Percentiles rank a stretch among this genome's conserved stretches.
phyloP scores from a whole-genome alignment of 2,329 filamentous ascomycete species.

The Fusarium sp. region DNA sequence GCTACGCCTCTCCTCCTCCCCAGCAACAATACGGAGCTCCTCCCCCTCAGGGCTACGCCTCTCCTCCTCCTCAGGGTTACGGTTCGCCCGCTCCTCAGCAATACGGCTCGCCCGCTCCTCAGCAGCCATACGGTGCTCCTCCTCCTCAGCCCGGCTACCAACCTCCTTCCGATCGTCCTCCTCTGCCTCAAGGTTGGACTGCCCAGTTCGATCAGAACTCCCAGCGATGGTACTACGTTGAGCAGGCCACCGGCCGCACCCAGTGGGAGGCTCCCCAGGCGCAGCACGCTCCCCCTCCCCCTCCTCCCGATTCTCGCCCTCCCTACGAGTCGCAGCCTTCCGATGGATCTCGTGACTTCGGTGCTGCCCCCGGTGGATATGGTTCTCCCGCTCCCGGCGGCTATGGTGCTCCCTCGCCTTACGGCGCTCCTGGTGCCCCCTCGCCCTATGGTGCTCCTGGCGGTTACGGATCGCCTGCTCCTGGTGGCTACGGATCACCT shows the following conservation, averaged over 20 bases:
- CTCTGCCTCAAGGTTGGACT: slow-evolving; percentile 70
- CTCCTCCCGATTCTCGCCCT: slow-evolving; percentile 39
- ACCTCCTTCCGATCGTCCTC: slow-evolving; percentile 56
- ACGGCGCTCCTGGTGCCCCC: slow-evolving; percentile 33
- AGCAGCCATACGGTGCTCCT: slow-evolving; percentile 39
- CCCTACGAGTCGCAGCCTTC: slow-evolving; percentile 39
- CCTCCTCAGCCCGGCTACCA: slow-evolving; percentile 49
- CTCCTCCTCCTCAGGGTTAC: slow-evolving; percentile 19
- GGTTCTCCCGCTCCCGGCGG: slow-evolving; percentile 40
- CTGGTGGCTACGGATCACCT: slow-evolving; percentile 35
- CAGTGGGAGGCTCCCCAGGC: slow-evolving; percentile 71
- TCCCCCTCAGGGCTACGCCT: neutral
- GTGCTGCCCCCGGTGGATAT: slow-evolving; percentile 34
- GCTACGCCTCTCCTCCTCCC: neutral
- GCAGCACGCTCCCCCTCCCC: slow-evolving; percentile 45
- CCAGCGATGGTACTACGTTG: slow-evolving; percentile 74
- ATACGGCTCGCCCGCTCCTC: slow-evolving; percentile 53
- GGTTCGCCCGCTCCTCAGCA: slow-evolving; percentile 43
- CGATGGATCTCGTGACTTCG: slow-evolving; percentile 44
- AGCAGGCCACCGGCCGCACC: slow-evolving; percentile 68
- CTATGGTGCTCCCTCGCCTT: slow-evolving; percentile 31
- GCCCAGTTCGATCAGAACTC: slow-evolving; percentile 71
- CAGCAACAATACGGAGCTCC: slow-evolving; percentile 2
- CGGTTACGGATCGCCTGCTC: slow-evolving; percentile 37
- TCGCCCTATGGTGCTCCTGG: slow-evolving; percentile 31